Base-by-base conservation (phyloP, 176 grass and related monocot genomes). In the Aegilops speltoides region DNA sequence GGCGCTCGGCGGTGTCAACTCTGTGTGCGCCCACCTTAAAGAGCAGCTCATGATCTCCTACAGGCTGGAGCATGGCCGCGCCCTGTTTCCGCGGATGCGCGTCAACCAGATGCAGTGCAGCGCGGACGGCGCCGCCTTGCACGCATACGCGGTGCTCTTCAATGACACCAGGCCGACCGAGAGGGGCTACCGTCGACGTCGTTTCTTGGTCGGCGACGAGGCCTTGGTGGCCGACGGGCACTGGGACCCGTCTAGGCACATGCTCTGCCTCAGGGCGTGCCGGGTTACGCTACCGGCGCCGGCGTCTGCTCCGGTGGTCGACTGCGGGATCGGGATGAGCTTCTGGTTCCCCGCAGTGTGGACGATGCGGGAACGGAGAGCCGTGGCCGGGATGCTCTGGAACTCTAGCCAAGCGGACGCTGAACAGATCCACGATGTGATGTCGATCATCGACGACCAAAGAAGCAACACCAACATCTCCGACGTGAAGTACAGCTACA, bases 321-420 rank as follows among this genome's bases (percentile, higher is more conserved):
- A 93, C 29, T 98, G 95, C 67, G 54, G 70, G 65, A 48, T 90
- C 31, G 73, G 87, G 15, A 91, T 95, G 86, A 85, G 88, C 31
- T 93, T 98, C 26, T 95, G 95, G 93, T 90, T 98, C 79, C 93
- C 93, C 0, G 29, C 72, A 1, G 52, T 63, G 3, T 93, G 89
- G 86, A 90, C 89, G 17, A 73, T 95, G 8, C 78, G 57, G 22
- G 46, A 85, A 8, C 84, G 87, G 20, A 95, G 83, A 14, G 29
- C 23, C 14, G n/a, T 80, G 22, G 89, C 87, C 48, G 87, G 93
- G 15, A 57, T 62, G 40, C 77, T 95, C 0, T 80, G 85, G 89
- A 86, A 68, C 75, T 60, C 10, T 5, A 90, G n/a, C 52, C 26
- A 33, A 12, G 9, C 4, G 13, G 40, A 3, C 25, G 17, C 41